These are phyloP conservation scores for Calonectria pauciramosa DNA, from an alignment of 2,329 filamentous ascomycete species.

Conservation along the genomic window DNA sequence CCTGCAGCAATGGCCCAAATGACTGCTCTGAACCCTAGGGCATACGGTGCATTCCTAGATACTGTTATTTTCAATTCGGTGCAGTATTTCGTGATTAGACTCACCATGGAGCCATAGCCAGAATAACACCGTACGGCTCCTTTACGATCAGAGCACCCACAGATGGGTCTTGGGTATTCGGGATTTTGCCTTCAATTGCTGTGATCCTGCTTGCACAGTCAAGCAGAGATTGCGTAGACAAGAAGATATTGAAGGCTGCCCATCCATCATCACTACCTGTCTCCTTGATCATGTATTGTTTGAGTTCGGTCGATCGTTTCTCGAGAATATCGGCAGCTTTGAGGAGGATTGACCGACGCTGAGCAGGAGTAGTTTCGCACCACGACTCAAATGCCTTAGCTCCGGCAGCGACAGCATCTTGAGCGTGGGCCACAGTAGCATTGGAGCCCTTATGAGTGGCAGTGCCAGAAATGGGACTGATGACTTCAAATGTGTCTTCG, in stretches of 20 bases:
- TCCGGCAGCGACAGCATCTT: slow-evolving; percentile 63
- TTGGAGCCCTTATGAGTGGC: slow-evolving; percentile 66
- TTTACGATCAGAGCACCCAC: slow-evolving; percentile 68
- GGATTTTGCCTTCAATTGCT: slow-evolving; percentile 17
- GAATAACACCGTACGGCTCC: slow-evolving; percentile 47
- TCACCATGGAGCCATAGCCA: slow-evolving; percentile 49
- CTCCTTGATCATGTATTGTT: slow-evolving; percentile 63
- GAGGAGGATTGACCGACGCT: slow-evolving; percentile 73
- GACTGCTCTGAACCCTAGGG: slow-evolving; percentile 17
- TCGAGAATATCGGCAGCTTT: slow-evolving; percentile 72
- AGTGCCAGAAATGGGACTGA: slow-evolving; percentile 65
- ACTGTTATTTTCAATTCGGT: no score
- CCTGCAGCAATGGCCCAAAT: slow-evolving; percentile 27
- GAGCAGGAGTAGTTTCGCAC: slow-evolving; percentile 68
- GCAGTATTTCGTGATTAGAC: no score
- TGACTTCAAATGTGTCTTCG: slow-evolving; percentile 67
- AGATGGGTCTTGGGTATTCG: slow-evolving; percentile 42
- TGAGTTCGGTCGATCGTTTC: slow-evolving; percentile 66
- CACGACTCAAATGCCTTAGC: slow-evolving; percentile 73
- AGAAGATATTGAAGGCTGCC: slow-evolving; percentile 27
- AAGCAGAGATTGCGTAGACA: slow-evolving; percentile 2
- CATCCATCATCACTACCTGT: slow-evolving; percentile 44
- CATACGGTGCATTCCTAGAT: slow-evolving; percentile 35
- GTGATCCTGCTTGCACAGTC: slow-evolving; percentile 20
- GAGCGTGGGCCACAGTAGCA: slow-evolving; percentile 66